Evolutionary conservation across 1,139 yeast species (phyloP).

Genomic region (Hansenula sp.): DNA sequence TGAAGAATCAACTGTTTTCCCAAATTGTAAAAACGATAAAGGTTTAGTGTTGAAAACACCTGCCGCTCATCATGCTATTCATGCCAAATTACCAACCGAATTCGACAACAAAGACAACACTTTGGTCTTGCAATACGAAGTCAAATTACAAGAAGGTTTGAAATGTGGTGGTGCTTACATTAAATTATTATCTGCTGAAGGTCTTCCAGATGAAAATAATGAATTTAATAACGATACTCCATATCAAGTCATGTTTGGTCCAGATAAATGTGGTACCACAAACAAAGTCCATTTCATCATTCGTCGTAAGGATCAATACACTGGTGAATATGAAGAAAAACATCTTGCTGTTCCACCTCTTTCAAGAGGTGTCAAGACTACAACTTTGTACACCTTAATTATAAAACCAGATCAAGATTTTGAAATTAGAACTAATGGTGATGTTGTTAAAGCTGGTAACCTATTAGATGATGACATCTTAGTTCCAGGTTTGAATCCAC

Average conservation of each 20-base stretch:
- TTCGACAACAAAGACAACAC: constrained; percentile 56
- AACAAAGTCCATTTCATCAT: constrained; percentile 78
- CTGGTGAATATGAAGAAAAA: constrained; percentile 64
- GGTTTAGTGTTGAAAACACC: constrained; percentile 73
- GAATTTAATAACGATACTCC: constrained; percentile 61
- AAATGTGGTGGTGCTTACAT: constrained; percentile 88
- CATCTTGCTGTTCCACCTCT: constrained; percentile 64
- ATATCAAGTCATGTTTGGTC: constrained; percentile 90
- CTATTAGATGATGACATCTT: constrained; percentile 50
- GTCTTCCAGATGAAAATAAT: constrained; percentile 34
- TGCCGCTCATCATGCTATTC: constrained; percentile 79
- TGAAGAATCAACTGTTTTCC: constrained; percentile 51
- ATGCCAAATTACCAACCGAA: constrained; percentile 49
- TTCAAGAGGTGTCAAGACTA: constrained; percentile 49
- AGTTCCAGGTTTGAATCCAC: constrained; percentile 61
- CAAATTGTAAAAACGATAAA: constrained; percentile 58
- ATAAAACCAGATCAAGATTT: constrained; percentile 59
- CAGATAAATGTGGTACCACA: constrained; percentile 81
- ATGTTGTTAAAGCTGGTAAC: constrained; percentile 64
- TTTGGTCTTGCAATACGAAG: constrained; percentile 83
- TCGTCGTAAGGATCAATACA: constrained; percentile 48
- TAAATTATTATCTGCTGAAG: constrained; percentile 58
- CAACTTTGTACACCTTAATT: constrained; percentile 73
- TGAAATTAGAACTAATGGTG: constrained; percentile 82
- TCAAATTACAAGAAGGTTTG: constrained; percentile 72